phyloP scores from a whole-genome alignment of 768 basidiomycete species.

The Pisolithus microcarpus region DNA sequence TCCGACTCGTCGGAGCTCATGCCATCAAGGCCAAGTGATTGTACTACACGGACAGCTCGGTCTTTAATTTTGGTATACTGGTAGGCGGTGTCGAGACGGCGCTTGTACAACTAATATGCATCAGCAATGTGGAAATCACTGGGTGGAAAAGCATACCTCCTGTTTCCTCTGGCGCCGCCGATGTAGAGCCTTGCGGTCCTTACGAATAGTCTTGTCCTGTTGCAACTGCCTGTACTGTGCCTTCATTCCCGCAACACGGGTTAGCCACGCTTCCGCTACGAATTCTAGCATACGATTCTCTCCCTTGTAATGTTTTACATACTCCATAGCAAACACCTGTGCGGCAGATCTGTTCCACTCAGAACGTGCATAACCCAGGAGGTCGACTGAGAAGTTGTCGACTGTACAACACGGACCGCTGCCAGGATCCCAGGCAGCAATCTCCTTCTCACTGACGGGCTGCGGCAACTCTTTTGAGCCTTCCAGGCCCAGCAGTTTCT shows the following conservation, averaged over 20 bases:
- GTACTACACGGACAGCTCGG: background rate
- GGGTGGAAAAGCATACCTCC: background rate
- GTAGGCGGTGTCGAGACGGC: background rate
- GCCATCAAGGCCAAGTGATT: background rate
- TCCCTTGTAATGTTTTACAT: background rate
- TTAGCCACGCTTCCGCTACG: background rate
- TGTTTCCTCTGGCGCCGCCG: background rate
- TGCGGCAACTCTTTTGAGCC: background rate
- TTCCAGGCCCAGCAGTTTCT: background rate
- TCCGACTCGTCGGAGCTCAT: conserved; percentile 1
- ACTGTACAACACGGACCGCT: background rate
- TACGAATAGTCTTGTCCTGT: background rate
- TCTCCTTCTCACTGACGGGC: background rate
- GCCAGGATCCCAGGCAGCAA: background rate
- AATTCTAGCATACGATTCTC: background rate
- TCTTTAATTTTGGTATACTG: background rate
- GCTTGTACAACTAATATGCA: background rate
- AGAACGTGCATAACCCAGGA: background rate
- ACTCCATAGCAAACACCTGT: background rate
- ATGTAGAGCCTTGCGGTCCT: background rate
- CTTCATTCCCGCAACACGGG: background rate
- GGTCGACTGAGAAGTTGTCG: background rate
- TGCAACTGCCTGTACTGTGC: background rate
- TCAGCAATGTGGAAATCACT: background rate
- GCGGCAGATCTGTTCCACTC: background rate